Evolutionary conservation across 2,329 filamentous ascomycete genomes (phyloP), one percentile per base, ranked within the genome.

Genomic region (Thermothelomyces thermophilus): DNA sequence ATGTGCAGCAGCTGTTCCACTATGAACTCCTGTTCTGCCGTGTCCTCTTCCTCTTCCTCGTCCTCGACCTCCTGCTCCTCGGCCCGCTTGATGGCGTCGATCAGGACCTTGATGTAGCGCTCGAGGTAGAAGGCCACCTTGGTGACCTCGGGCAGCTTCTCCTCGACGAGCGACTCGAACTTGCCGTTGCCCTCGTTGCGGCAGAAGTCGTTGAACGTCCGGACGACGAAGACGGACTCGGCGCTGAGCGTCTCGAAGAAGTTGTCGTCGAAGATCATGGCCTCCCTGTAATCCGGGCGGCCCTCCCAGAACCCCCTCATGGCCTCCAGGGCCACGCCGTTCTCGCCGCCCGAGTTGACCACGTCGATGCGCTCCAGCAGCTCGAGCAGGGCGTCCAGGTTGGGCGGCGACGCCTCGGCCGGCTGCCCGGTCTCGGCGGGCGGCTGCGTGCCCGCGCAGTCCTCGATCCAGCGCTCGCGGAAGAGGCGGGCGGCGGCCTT

Each of bases 281-380:
- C 80, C 47, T 90, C 84, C 45, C 84, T 75, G 62, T 90, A 90
- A 64, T 93, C 87, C 2, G 88, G 86, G 16, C 93, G 83, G 4
- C 90, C 88, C 58, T 93, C 87, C 93, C 93, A 98, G 68, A 98
- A 97, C 41, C 89, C 87, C 54, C 81, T 85, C 90, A 98, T 96
- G 1, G 93, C 93, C 63, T 96, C 87, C 8, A 94, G 77, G 1
- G 89, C 91, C 52, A 97, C 87, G 5, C 93, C 94, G 48, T 86
- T 87, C 64, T 96, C 90, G 17, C 86, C 82, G 1, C 90, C 90
- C 4, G 90, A 91, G 64, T 93, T 93, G 56, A 94, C 81, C 2
- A 97, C 83, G 60, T 98, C 90, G 53, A 98, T 93, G 58, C 93
- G 83, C 70, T 98, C 93, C 4, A 98, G 75, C 0, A 98, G 77